Base-by-base conservation (phyloP, 495 filamentous ascomycete species). In the Coniosporium apollinis region DNA sequence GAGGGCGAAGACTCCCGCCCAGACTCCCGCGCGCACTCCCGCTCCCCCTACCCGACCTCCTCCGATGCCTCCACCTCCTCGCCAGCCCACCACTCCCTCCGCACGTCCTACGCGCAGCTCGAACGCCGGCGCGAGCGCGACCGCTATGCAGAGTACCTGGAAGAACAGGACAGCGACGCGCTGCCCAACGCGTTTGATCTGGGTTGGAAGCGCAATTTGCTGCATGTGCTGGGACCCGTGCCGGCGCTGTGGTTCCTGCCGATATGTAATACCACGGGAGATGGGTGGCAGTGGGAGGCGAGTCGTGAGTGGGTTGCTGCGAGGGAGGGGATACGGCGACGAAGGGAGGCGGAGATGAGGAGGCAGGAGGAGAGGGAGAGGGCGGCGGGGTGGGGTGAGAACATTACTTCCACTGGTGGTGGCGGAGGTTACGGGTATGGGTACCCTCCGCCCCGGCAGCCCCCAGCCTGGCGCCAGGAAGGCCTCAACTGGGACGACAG, bases 241-340 rank as follows among this genome's bases (percentile, higher is more conserved):
- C 72, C 73, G 8, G 55, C 70, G 20, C 60, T 82, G 4, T 94
- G 89, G 86, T 48, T 58, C 2, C 44, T 94, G n/a, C 91, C 89
- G 0, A 55, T 93, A 11, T 73, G 73, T 54, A 92, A 75, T 36
- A 87, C 82, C 0, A 76, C 69, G 0, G 86, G 86, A 7, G 83
- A 97, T 50, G 89, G 89, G n/a, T 96, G 85, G 85, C 69, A 57
- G 45, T 97, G 89, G 89, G 85, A 93, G 48, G 69, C 84, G 1
- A 92, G 72, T 39, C 33, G 45, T 3, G 50, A 51, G 28, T 64
- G 59, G 59, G 30, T 40, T 2, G 42, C 35, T 1, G 52, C 50
- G 14, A 37, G 51, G 3, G 57, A 57, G 3, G 42, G 43, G 11
- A 36, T 61, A 3, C 46, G 56, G 15, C 34, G 15, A 19, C 18